Base-by-base conservation (phyloP, 2,329 filamentous ascomycete genomes). In the Hypoxylon sp. region DNA sequence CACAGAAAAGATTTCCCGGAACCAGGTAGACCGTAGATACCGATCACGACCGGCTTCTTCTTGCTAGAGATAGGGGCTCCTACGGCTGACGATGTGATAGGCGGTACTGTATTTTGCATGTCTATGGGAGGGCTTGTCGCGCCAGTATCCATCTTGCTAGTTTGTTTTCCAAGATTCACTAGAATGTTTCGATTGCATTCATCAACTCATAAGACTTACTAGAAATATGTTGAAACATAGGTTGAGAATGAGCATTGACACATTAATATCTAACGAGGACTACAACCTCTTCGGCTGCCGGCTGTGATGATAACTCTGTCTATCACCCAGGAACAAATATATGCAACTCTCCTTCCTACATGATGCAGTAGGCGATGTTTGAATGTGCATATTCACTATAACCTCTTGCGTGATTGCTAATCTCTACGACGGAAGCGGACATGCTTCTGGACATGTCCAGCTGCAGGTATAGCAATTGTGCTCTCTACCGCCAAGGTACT, bases 1-100 rank as follows among this genome's bases (percentile, higher is more conserved):
- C 13, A 44, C 20, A 73, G 35, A 30, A 17, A 66, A 2, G 68
- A 59, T 49, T 74, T 75, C n/a, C 74, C 70, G 7, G 42, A 74
- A 3, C 69, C 72, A 0, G 73, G 63, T 25, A 75, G 33, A 8
- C 74, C 72, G 30, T 71, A 74, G 20, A 75, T 46, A 11, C 74
- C 74, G n/a, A 75, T 56, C 11, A 75, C 22, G 8, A 62, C 31
- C 0, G 73, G 70, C 17, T 44, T 44, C 40, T 42, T 42, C 40
- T 44, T 44, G 17, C 17, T n/a, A 2, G 40, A 44, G 10, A n/a
- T 2, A 22, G 10, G 7, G 40, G 2, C 17, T 44, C n/a, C 37
- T 13, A 17, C n/a, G n/a, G 37, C n/a, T 42, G 37, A 40, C 6
- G 13, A 14, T n/a, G 13, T 4, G 7, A n/a, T 42, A 20, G 37